A percentile compares a stretch with the other conserved stretches of the same genome.
Evolutionary conservation across 2,329 filamentous ascomycete genomes (phyloP).

Genomic region (Ceratocystiopsis sp.): DNA sequence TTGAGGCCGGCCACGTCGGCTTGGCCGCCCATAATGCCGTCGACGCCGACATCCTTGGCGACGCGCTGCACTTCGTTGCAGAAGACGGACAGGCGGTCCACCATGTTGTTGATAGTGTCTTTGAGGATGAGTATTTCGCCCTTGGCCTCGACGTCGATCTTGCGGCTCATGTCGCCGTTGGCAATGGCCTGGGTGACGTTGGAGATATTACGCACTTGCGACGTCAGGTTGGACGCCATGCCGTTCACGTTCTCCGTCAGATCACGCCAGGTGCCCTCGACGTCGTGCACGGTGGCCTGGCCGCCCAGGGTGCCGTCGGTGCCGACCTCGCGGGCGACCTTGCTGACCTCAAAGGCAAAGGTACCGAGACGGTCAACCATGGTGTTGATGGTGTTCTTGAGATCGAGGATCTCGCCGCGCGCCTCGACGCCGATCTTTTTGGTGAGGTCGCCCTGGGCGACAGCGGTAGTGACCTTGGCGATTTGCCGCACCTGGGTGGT

Average conservation of each 20-base stretch:
- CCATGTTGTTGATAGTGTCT: conserved; percentile 98
- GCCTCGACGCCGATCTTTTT: conserved; percentile 93
- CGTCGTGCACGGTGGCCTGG: conserved; percentile 83
- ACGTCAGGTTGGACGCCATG: conserved; percentile 51
- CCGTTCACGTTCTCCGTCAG: conserved; percentile 81
- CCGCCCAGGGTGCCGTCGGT: conserved; percentile 90
- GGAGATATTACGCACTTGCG: conserved; percentile 77
- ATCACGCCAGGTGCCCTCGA: conserved; percentile 97
- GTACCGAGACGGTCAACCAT: conserved; percentile 97
- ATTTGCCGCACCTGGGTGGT: conserved; percentile 97
- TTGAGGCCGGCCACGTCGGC: conserved; percentile 86
- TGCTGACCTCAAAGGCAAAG: conserved; percentile 92
- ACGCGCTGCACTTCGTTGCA: conserved; percentile 92
- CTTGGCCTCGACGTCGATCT: conserved; percentile 87
- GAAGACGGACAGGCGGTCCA: conserved; percentile 85
- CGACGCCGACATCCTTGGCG: conserved; percentile 89
- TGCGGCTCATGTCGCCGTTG: conserved; percentile 87
- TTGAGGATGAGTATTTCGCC: conserved; percentile 90
- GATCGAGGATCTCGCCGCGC: conserved; percentile 80
- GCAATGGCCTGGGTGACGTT: conserved; percentile 90
- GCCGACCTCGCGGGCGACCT: conserved; percentile 86
- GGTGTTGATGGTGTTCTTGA: conserved; percentile 96
- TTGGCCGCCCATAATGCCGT: conserved; percentile 96
- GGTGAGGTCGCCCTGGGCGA: conserved; percentile 83
- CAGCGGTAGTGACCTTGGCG: conserved; percentile 87